Conservation (phyloP, 208 protist genomes). For the Wallacemonas rigidus region DNA sequence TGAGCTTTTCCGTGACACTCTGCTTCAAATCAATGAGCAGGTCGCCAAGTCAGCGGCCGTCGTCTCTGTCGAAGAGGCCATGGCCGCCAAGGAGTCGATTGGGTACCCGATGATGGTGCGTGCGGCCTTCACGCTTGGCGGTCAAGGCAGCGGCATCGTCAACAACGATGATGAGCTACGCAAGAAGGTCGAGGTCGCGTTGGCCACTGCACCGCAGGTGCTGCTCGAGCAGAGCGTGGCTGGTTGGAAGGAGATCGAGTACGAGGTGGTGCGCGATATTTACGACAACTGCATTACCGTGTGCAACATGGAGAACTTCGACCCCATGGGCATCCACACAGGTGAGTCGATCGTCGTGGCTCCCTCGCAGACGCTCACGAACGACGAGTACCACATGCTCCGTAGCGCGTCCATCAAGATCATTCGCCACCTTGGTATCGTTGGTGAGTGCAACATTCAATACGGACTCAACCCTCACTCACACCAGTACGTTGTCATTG, state of each 20-base stretch:
- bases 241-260: slow-evolving; percentile 99
- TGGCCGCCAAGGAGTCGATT: slow-evolving; percentile 71
- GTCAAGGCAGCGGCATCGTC: slow-evolving; percentile 97
- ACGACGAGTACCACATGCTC: slow-evolving; percentile 98
- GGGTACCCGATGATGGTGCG: slow-evolving; percentile 98
- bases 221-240: slow-evolving; percentile 97
- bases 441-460: slow-evolving; percentile 99
- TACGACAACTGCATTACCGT: slow-evolving; percentile 99
- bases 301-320: slow-evolving; percentile 99
- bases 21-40: slow-evolving; percentile 96
- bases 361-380: slow-evolving; percentile 97
- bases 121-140: slow-evolving; percentile 97
- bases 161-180: slow-evolving; percentile 81
- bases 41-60: slow-evolving; percentile 86
- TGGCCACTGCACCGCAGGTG: slow-evolving; percentile 94
- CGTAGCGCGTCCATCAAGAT: slow-evolving; percentile 94
- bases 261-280: slow-evolving; percentile 98
- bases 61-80: slow-evolving; percentile 70
- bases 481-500: slow-evolving; percentile 98
- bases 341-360: slow-evolving; percentile 99
- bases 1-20: slow-evolving; percentile 96
- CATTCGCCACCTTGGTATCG: slow-evolving; percentile 96
- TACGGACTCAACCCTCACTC: slow-evolving; percentile 97
- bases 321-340: slow-evolving; percentile 98
- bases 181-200: slow-evolving; percentile 82